Evolutionary conservation across 257 asterid genomes (phyloP).

Genomic region (Nicotiana otophora): DNA sequence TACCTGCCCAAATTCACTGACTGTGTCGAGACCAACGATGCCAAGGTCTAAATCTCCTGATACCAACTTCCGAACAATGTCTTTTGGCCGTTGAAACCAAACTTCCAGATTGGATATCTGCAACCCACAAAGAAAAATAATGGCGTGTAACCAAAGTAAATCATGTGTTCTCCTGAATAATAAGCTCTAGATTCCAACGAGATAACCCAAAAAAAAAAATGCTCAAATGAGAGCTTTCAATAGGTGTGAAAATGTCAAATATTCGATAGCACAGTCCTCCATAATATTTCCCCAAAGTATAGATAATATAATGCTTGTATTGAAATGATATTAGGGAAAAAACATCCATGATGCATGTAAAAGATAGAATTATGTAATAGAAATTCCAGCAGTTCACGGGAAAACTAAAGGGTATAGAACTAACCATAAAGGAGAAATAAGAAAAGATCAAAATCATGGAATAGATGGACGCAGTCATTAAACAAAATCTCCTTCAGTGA

Average conservation of each 20-base stretch:
- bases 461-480: not conserved
- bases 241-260: not conserved
- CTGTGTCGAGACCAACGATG: conserved; percentile 89
- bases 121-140: conserved; percentile 1
- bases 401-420: not conserved
- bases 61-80: conserved; percentile 78
- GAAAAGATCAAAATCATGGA: not conserved
- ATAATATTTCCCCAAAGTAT: not conserved
- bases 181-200: not conserved
- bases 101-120: conserved; percentile 86
- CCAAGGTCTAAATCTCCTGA: conserved; percentile 99
- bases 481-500: not conserved
- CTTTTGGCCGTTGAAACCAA: conserved; percentile 99
- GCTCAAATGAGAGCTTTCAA: not conserved
- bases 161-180: not conserved
- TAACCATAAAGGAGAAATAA: not conserved
- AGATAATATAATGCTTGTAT: not conserved
- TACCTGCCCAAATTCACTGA: conserved; percentile 83
- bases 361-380: not conserved
- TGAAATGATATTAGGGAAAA: not conserved
- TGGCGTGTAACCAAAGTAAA: not conserved
- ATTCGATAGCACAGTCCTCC: not conserved
- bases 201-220: not conserved
- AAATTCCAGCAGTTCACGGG: not conserved
- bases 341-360: not conserved